Evolutionary conservation across 768 basidiomycete genomes (phyloP).

Genomic region (Lactarius psammicola): DNA sequence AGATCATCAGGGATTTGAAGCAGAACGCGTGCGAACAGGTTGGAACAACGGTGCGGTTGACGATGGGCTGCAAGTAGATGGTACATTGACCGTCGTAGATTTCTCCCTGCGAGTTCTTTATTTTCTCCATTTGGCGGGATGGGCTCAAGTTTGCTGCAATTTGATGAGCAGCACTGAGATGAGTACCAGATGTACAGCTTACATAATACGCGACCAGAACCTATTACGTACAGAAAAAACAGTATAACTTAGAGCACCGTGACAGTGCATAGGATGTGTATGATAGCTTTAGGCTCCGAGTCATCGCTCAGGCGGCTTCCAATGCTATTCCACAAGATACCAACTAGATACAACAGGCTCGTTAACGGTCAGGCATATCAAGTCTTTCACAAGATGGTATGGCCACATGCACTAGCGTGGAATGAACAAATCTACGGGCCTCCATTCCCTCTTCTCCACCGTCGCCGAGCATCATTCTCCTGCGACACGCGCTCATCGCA

Average conservation of each 20-base stretch:
- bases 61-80: conserved; percentile 78
- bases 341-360: not conserved
- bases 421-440: conserved; percentile 10
- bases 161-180: conserved; percentile 10
- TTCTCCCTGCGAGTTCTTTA: conserved; percentile 28
- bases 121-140: not conserved
- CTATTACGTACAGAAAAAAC: too few relatives aligned
- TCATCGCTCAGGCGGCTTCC: too few relatives aligned
- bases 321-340: too few relatives aligned
- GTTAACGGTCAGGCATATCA: not conserved
- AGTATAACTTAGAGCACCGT: too few relatives aligned
- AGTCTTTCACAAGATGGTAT: not conserved
- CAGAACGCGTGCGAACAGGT: conserved; percentile 92
- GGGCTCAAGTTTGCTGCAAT: too few relatives aligned
- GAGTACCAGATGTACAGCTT: too few relatives aligned
- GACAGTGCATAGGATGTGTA: too few relatives aligned
- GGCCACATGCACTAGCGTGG: not conserved
- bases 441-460: not conserved
- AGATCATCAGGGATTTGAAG: conserved; percentile 81
- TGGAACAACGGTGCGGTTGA: conserved; percentile 79
- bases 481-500: conserved; percentile 91
- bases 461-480: conserved; percentile 92
- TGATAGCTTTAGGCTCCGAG: too few relatives aligned
- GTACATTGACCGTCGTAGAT: conserved; percentile 65
- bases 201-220: too few relatives aligned